Evolutionary conservation across 2,329 filamentous ascomycete species (phyloP).

Genomic region (Xylariaceae sp.): DNA sequence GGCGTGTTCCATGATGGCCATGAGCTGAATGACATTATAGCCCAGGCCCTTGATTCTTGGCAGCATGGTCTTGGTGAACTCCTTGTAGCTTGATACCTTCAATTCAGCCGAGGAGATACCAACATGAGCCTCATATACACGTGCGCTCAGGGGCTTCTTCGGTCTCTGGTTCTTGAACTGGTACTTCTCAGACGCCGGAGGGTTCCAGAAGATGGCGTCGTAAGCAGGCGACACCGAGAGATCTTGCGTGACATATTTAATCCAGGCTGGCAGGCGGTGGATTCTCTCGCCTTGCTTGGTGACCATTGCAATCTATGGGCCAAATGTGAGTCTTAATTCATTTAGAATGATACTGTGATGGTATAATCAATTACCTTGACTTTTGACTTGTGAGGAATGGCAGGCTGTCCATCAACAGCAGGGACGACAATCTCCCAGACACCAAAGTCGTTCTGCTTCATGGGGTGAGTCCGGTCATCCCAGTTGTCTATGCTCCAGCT

Average conservation of each 20-base stretch:
- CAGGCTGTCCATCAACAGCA: conserved; percentile 64
- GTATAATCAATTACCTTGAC: conserved; percentile 64
- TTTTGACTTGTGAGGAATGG: conserved; percentile 90
- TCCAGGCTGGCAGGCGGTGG: conserved; percentile 92
- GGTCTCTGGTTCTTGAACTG: conserved; percentile 78
- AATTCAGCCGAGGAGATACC: conserved; percentile 91
- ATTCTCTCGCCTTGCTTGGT: conserved; percentile 73
- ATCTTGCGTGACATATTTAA: conserved; percentile 94
- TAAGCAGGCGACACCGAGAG: conserved; percentile 84
- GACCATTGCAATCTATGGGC: conserved; percentile 69
- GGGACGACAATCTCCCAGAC: conserved; percentile 80
- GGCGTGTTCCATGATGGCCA: conserved; percentile 99
- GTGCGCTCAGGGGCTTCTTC: conserved; percentile 75
- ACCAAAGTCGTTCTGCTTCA: conserved; percentile 81
- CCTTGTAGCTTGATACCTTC: conserved; percentile 89
- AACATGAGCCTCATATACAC: conserved; percentile 98
- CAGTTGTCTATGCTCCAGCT: conserved; percentile 62
- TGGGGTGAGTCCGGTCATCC: conserved; percentile 75
- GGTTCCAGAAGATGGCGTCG: conserved; percentile 96
- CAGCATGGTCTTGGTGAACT: conserved; percentile 89
- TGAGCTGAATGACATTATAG: conserved; percentile 96
- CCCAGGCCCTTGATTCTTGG: conserved; percentile 84
- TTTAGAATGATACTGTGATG: background rate
- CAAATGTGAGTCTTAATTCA: background rate
- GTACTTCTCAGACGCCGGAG: conserved; percentile 69